Conservation (phyloP, 768 basidiomycete species). For the Russula foetens region DNA sequence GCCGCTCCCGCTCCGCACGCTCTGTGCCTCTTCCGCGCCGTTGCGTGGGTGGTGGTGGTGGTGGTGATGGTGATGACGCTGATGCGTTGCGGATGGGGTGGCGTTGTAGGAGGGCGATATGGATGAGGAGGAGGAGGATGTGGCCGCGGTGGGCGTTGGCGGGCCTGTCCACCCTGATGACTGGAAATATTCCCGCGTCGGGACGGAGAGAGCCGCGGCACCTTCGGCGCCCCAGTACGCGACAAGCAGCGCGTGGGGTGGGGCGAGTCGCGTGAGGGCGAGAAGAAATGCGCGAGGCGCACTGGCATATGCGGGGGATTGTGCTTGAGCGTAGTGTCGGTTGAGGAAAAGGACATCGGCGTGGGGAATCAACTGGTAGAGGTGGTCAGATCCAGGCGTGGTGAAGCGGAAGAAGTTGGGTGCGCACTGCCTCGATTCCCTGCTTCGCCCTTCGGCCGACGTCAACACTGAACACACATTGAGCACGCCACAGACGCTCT, state of each 20-base stretch:
- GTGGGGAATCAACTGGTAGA: conserved; percentile 62
- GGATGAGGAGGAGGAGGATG: conserved; percentile 21
- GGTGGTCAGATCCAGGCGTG: neutral
- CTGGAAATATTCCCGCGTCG: conserved; percentile 82
- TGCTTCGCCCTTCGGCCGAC: conserved; percentile 66
- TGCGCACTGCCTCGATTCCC: conserved; percentile 68
- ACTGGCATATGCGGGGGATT: conserved; percentile 48
- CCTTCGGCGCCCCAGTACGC: conserved; percentile 77
- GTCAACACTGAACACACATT: conserved; percentile 77
- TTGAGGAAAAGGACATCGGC: conserved; percentile 79
- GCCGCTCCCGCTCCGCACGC: conserved; percentile 61
- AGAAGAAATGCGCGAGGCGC: conserved; percentile 73
- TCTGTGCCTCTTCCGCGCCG: conserved; percentile 29
- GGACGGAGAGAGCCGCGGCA: conserved; percentile 71
- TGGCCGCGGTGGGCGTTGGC: conserved; percentile 22
- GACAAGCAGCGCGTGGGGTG: conserved; percentile 72
- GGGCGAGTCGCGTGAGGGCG: conserved; percentile 56
- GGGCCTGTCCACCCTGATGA: conserved; percentile 74
- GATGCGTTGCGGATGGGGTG: neutral
- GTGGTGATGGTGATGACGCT: neutral
- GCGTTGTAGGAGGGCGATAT: neutral
- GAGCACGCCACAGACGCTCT: conserved; percentile 76
- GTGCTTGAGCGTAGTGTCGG: conserved; percentile 59
- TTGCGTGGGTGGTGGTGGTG: neutral
- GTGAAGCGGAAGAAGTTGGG: conserved; percentile 16